Base-by-base conservation (phyloP, 805 yeast genomes). In the Wickerhamiella galacta region DNA sequence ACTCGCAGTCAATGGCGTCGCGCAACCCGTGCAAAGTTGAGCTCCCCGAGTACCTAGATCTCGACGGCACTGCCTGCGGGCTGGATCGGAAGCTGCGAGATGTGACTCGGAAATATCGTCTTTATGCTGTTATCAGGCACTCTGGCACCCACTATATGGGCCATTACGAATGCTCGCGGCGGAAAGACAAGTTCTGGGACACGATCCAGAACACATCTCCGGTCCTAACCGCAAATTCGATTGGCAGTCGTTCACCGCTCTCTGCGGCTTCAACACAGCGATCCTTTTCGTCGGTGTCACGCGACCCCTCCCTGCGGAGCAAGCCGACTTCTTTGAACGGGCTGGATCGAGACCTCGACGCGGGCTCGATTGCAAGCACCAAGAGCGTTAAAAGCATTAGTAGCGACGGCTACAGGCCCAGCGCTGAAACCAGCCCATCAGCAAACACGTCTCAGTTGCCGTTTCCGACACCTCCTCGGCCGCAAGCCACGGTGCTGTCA, bases 131-230 rank as follows among this genome's bases (percentile, higher is more conserved):
- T 39, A 72, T 90, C 14, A 67, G 83, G 42, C 96, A 90, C 51
- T 70, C 74, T 29, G 98, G 98, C 0, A 72, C 87, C 1, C 95
- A 85, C 53, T 66, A 73, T 15, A 68, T 72, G 28, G 96, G 96
- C 1, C 96, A 85, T 49, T 85, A 83, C 50, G 93, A 85, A 46
- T 80, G 94, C 45, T 81, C 71, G 50, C 73, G 78, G 40, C 72
- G 71, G 30, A 85, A 83, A 49, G 48, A 52, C 21, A 33, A 26
- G 6, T 46, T 42, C 38, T 49, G 54, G 54, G 14, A 20, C 11
- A n/a, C n/a, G n/a, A n/a, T n/a, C n/a, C n/a, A n/a, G n/a, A n/a
- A 28, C 22, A 5, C 31, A 26, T 6, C 16, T 11, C 20, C 23
- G 6, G 16, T 8, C 14, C n/a, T 7, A 17, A 5, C 6, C 21